These are phyloP conservation scores for Leccinum arenicola DNA, from an alignment of 768 basidiomycete species.

Conservation along the genomic window DNA sequence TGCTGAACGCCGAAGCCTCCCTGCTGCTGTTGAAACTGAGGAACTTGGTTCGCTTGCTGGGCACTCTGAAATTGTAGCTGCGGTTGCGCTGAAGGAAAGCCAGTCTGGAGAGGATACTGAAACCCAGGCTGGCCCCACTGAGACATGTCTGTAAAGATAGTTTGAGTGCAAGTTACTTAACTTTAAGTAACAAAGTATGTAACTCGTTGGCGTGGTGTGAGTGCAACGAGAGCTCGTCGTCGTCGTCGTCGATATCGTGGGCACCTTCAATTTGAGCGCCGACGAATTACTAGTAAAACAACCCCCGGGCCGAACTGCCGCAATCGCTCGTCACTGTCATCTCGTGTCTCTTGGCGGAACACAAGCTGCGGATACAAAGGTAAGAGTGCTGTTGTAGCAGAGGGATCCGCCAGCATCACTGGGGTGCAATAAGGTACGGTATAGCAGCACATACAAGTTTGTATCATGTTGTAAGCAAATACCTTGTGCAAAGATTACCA, in stretches of 20 bases:
- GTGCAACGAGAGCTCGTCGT: neutral
- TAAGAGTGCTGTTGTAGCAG: neutral
- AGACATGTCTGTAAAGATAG: constrained; percentile 49
- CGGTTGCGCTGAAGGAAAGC: constrained; percentile 48
- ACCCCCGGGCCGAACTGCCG: neutral
- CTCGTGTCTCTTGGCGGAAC: constrained; percentile 4
- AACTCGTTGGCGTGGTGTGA: neutral
- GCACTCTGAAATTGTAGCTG: constrained; percentile 43
- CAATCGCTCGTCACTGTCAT: neutral
- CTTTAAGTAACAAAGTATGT: too few relatives aligned
- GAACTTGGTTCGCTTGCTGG: constrained; percentile 28
- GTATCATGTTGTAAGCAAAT: neutral
- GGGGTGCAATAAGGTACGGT: neutral
- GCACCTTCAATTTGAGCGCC: constrained; percentile 7
- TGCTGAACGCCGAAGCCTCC: constrained; percentile 27
- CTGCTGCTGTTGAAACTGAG: constrained; percentile 45
- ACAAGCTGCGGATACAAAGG: neutral
- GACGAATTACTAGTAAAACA: too few relatives aligned
- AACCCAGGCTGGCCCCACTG: constrained; percentile 73
- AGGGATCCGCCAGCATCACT: neutral
- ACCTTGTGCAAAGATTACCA: neutral
- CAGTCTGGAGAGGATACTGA: constrained; percentile 76
- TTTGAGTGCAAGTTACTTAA: neutral
- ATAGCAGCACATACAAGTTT: neutral
- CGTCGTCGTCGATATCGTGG: constrained; percentile 6